A percentile compares a stretch with the other conserved stretches of the same genome.
Conservation (phyloP, 148 eudicot genomes). For the Chenopodium suecicum region DNA sequence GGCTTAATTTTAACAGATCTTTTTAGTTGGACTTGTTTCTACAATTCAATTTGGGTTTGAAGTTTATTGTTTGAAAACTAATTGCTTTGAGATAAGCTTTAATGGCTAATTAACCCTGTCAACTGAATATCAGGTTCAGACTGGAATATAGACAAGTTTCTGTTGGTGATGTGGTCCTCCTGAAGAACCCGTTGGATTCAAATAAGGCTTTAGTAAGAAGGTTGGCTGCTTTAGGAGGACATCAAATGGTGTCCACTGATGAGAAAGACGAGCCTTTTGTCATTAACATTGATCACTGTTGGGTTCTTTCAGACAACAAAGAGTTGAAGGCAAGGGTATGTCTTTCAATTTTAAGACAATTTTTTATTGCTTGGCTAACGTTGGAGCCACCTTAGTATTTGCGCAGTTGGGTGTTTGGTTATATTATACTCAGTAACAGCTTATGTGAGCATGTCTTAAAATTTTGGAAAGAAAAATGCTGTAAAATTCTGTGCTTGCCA, state of each 20-base stretch:
- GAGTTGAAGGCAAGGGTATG: slow-evolving; percentile 26
- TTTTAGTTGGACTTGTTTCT: neutral
- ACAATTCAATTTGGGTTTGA: neutral
- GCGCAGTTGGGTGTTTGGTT: neutral
- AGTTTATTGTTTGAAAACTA: neutral
- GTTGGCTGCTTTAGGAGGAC: slow-evolving; percentile 33
- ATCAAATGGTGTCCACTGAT: slow-evolving; percentile 28
- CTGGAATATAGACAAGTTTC: neutral
- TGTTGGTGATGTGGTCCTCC: slow-evolving; percentile 34
- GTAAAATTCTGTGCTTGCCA: neutral
- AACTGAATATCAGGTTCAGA: slow-evolving; percentile 12
- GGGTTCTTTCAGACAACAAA: slow-evolving; percentile 34
- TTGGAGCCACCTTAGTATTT: neutral
- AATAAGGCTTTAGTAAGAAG: slow-evolving; percentile 26
- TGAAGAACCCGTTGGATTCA: slow-evolving; percentile 24
- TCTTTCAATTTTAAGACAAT: neutral
- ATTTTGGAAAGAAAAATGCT: neutral
- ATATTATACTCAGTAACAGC: neutral
- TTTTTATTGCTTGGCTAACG: neutral
- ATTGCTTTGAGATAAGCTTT: neutral
- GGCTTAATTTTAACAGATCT: neutral
- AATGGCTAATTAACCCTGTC: neutral
- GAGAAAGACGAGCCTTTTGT: slow-evolving; percentile 28
- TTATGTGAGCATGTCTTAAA: neutral
- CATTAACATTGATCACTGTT: slow-evolving; percentile 16